These are phyloP conservation scores for Pythium pyrilobum DNA, from an alignment of 352 stramenopile genomes.

Conservation along the genomic window DNA sequence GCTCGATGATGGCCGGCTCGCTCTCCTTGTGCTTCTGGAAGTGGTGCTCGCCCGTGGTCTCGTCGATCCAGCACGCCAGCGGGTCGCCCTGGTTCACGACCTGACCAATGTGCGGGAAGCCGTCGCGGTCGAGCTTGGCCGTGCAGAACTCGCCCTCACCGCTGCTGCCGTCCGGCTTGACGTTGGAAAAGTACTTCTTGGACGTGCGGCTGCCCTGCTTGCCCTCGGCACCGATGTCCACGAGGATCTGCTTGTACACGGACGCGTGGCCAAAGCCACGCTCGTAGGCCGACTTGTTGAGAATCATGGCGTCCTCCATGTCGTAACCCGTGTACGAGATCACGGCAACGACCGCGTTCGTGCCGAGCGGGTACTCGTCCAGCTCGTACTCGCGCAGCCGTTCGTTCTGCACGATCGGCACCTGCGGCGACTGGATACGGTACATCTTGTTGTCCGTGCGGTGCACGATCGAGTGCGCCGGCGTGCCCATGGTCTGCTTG, in stretches of 20 bases:
- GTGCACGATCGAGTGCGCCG: conserved; percentile 95
- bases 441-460: conserved; percentile 99
- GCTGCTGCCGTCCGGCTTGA: conserved; percentile 67
- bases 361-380: conserved; percentile 98
- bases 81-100: conserved; percentile 94
- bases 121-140: conserved; percentile 92
- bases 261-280: conserved; percentile 96
- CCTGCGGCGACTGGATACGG: conserved; percentile 97
- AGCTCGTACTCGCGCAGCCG: conserved; percentile 96
- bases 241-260: conserved; percentile 98
- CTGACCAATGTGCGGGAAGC: conserved; percentile 94
- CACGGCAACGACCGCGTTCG: conserved; percentile 99
- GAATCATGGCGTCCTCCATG: conserved; percentile 99
- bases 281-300: conserved; percentile 99
- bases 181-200: conserved; percentile 91
- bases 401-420: conserved; percentile 97
- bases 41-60: conserved; percentile 87
- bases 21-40: conserved; percentile 98
- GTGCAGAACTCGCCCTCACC: conserved; percentile 59
- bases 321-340: conserved; percentile 98
- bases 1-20: conserved; percentile 97
- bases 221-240: conserved; percentile 80
- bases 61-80: conserved; percentile 95
- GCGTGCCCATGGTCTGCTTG: conserved; percentile 99
- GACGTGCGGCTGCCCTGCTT: conserved; percentile 67